These are phyloP conservation scores for Elongisporangium senticosum DNA, from an alignment of 352 stramenopile species.

Conservation along the genomic window DNA sequence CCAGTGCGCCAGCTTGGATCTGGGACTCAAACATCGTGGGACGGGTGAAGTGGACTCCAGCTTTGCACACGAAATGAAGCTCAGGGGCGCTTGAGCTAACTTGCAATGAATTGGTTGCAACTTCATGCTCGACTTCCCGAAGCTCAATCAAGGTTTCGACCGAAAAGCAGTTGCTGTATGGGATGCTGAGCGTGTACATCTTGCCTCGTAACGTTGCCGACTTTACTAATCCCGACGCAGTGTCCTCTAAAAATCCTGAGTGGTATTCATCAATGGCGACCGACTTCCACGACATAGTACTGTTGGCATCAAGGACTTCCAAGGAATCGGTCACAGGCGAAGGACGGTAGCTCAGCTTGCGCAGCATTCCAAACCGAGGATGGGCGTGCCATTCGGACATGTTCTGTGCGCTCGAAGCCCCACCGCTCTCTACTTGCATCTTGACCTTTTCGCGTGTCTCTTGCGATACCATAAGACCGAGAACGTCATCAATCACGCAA, in stretches of 20 bases:
- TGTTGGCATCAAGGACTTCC: not conserved
- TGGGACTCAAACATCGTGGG: conserved; percentile 20
- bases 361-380: conserved; percentile 42
- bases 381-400: conserved; percentile 50
- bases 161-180: conserved; percentile 61
- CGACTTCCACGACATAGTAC: conserved; percentile 14
- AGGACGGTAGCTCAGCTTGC: conserved; percentile 44
- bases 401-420: not conserved
- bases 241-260: conserved; percentile 36
- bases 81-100: conserved; percentile 1
- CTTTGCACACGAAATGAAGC: conserved; percentile 17
- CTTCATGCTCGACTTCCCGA: conserved; percentile 22
- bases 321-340: conserved; percentile 4
- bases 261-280: conserved; percentile 58
- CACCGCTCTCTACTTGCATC: not conserved
- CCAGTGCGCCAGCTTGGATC: conserved; percentile 22
- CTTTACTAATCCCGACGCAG: conserved; percentile 20
- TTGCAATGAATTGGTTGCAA: not conserved
- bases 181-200: conserved; percentile 58
- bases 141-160: conserved; percentile 52
- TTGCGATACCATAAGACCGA: conserved; percentile 40
- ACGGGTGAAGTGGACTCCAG: conserved; percentile 23
- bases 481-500: conserved; percentile 28
- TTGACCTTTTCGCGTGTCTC: conserved; percentile 22
- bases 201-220: conserved; percentile 38